Percentiles rank a stretch among this genome's conserved stretches.
Evolutionary conservation across 768 basidiomycete species (phyloP).

Genomic region (Lentinula boryana): DNA sequence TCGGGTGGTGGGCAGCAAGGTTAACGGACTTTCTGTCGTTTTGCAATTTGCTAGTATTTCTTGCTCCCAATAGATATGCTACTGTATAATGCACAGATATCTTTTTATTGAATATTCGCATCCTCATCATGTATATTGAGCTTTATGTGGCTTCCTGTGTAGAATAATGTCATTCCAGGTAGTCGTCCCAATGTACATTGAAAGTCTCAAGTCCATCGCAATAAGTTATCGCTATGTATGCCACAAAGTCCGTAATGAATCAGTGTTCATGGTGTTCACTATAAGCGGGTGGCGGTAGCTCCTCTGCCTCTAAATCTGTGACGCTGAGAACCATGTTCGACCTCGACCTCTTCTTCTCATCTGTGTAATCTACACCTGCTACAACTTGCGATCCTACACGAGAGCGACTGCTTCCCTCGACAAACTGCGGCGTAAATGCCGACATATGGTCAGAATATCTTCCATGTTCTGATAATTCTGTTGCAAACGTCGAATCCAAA

Average conservation of each 20-base stretch:
- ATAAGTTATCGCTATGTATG: neutral
- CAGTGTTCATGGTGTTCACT: neutral
- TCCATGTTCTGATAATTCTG: neutral
- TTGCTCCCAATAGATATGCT: neutral
- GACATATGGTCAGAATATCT: neutral
- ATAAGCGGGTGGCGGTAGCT: neutral
- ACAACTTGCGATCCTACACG: neutral
- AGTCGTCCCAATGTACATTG: too few relatives aligned
- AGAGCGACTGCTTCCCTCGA: neutral
- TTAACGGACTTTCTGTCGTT: neutral
- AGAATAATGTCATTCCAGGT: too few relatives aligned
- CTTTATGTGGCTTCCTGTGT: too few relatives aligned
- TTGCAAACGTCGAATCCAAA: neutral
- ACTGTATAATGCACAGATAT: neutral
- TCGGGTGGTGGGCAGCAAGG: conserved; percentile 1
- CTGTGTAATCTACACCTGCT: neutral
- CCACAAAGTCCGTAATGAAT: neutral
- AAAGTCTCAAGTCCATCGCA: too few relatives aligned
- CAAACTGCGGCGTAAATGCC: neutral
- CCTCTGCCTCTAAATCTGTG: neutral
- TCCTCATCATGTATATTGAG: too few relatives aligned
- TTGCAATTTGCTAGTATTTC: neutral
- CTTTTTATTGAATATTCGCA: neutral
- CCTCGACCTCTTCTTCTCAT: neutral
- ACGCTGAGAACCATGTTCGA: neutral